Percentiles rank a stretch among this genome's conserved stretches.
Evolutionary conservation across 2,329 filamentous ascomycete species (phyloP).

Genomic region (Colletotrichum spinosum): DNA sequence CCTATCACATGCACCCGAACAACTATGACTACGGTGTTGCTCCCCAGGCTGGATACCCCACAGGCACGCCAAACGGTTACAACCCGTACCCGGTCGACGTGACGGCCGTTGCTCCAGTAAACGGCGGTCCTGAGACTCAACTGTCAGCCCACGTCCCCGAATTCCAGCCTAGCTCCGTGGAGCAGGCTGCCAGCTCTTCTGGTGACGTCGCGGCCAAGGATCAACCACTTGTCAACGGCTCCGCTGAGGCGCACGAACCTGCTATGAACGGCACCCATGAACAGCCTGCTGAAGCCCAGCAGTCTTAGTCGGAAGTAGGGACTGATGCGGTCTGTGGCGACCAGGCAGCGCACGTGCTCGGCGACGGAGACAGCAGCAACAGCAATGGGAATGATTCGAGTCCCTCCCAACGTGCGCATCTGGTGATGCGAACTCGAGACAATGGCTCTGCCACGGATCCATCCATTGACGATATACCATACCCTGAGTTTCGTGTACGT

Average conservation of each 20-base stretch:
- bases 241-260: conserved; percentile 40
- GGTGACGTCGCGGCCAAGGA: conserved; percentile 11
- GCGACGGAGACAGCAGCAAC: neutral
- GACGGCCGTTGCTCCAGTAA: conserved; percentile 43
- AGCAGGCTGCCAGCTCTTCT: conserved; percentile 11
- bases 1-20: conserved; percentile 43
- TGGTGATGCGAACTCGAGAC: conserved; percentile 30
- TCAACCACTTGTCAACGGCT: conserved; percentile 38
- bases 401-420: conserved; percentile 30
- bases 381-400: conserved; percentile 18
- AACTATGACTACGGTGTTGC: conserved; percentile 45
- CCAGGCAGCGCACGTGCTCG: conserved; percentile 3
- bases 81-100: conserved; percentile 22
- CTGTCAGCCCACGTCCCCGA: conserved; percentile 74
- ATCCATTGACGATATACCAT: conserved; percentile 39
- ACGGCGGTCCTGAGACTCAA: conserved; percentile 54
- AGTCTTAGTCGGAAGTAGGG: conserved; percentile 38
- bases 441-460: conserved; percentile 12
- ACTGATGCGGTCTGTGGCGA: conserved; percentile 25
- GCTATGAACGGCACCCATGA: conserved; percentile 45
- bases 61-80: conserved; percentile 37
- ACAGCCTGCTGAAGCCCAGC: conserved; percentile 33
- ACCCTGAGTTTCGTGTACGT: conserved; percentile 51
- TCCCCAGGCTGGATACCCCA: conserved; percentile 46
- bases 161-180: conserved; percentile 59